These are phyloP conservation scores for Sphagnurus paluster DNA, from an alignment of 1,284 basidiomycete species.

Conservation along the genomic window DNA sequence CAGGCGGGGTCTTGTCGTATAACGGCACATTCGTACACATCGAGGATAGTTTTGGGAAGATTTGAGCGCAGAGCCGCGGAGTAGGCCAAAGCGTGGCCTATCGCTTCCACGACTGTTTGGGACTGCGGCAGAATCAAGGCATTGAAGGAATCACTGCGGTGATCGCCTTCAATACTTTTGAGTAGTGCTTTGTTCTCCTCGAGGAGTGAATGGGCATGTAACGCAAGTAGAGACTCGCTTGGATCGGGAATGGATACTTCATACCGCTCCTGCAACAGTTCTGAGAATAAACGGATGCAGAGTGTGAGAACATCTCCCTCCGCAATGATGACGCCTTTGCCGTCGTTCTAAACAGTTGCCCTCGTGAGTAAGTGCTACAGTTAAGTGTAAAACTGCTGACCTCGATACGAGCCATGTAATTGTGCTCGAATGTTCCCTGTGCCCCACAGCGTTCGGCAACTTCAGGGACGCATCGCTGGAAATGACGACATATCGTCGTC, in stretches of 20 bases:
- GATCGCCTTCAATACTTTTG: constrained; percentile 35
- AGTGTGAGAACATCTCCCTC: constrained; percentile 55
- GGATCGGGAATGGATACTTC: constrained; percentile 40
- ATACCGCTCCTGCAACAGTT: constrained; percentile 47
- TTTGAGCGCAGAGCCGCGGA: constrained; percentile 42
- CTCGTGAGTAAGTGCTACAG: too few relatives aligned
- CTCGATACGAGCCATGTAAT: constrained; percentile 51
- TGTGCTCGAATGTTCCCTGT: constrained; percentile 56
- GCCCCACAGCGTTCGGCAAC: constrained; percentile 55
- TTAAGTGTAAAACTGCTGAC: constrained; percentile 29
- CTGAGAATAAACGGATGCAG: constrained; percentile 54
- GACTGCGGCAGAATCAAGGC: constrained; percentile 50
- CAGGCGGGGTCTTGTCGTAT: constrained; percentile 52
- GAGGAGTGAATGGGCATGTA: constrained; percentile 42
- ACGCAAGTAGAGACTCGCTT: constrained; percentile 43
- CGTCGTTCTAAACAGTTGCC: constrained; percentile 42
- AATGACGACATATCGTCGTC: constrained; percentile 49
- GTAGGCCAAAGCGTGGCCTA: constrained; percentile 54
- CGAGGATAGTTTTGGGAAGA: constrained; percentile 47
- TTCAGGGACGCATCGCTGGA: constrained; percentile 45
- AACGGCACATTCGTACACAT: constrained; percentile 50
- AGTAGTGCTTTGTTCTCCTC: constrained; percentile 43
- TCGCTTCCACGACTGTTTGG: constrained; percentile 45
- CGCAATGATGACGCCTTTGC: constrained; percentile 49
- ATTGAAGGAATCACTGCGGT: constrained; percentile 48